Evolutionary conservation across 139 green algal genomes (phyloP).

Genomic region (Yamagishiella unicocca): DNA sequence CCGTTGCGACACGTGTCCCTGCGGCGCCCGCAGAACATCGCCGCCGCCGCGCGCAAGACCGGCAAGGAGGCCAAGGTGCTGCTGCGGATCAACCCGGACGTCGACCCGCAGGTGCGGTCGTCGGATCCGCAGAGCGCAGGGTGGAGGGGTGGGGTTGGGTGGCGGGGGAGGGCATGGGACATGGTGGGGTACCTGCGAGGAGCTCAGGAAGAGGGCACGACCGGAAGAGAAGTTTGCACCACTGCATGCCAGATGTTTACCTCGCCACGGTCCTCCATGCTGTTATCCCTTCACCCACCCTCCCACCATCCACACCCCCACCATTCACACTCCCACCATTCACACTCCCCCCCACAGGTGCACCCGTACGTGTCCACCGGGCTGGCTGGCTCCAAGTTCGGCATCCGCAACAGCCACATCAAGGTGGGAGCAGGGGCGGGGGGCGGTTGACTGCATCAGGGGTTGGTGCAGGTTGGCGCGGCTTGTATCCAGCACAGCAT

Average conservation of each 20-base stretch:
- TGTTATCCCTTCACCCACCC: too few species aligned
- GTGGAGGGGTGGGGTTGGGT: neutral
- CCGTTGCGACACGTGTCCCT: too few species aligned
- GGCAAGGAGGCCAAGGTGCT: slow-evolving; percentile 80
- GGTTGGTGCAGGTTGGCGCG: too few species aligned
- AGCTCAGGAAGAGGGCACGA: too few species aligned
- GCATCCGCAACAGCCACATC: slow-evolving; percentile 97
- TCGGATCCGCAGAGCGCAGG: too few species aligned
- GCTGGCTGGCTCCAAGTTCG: slow-evolving; percentile 97
- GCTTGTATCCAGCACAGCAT: too few species aligned
- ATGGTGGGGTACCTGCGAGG: neutral
- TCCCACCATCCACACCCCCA: too few species aligned
- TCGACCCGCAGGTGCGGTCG: slow-evolving; percentile 82
- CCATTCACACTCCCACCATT: too few species aligned
- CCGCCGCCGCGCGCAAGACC: slow-evolving; percentile 73
- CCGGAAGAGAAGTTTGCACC: too few species aligned
- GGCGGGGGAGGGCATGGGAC: neutral
- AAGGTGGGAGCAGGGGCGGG: slow-evolving; percentile 64
- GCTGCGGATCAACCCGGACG: slow-evolving; percentile 98
- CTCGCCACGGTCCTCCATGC: too few species aligned
- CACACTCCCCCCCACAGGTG: slow-evolving; percentile 76
- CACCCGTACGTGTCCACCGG: slow-evolving; percentile 97
- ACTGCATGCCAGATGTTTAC: too few species aligned
- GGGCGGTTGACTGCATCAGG: too few species aligned
- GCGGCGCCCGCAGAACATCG: slow-evolving; percentile 47